Conservation (phyloP, 495 filamentous ascomycete species). For the Baudoinia panamericana region DNA sequence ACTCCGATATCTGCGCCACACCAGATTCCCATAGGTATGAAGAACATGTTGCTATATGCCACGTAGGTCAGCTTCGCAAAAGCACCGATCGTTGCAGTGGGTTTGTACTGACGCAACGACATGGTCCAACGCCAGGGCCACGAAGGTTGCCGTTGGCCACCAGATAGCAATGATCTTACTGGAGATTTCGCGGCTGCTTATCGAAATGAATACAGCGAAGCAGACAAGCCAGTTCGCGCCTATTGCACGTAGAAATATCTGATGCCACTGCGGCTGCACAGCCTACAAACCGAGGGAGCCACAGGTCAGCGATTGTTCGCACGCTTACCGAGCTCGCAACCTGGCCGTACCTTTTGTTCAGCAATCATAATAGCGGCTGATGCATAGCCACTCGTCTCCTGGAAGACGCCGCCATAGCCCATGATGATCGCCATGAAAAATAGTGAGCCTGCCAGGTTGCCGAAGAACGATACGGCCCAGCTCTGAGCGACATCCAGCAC, state of each 20-base stretch:
- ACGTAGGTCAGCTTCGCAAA: too few relatives aligned
- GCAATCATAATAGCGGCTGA: conserved; percentile 39
- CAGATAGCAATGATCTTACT: conserved; percentile 48
- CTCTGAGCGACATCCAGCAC: conserved; percentile 38
- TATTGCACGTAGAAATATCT: conserved; percentile 47
- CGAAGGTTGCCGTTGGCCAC: conserved; percentile 48
- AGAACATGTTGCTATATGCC: conserved; percentile 60
- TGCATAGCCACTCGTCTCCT: conserved; percentile 36
- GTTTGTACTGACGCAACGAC: too few relatives aligned
- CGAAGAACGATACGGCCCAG: conserved; percentile 46
- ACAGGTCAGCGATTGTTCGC: too few relatives aligned
- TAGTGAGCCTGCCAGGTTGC: conserved; percentile 46
- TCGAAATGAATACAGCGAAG: conserved; percentile 44
- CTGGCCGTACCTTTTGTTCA: conserved; percentile 39
- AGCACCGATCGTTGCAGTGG: too few relatives aligned
- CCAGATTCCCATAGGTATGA: conserved; percentile 46
- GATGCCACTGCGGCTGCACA: conserved; percentile 45
- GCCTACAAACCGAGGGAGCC: too few relatives aligned
- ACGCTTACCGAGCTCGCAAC: too few relatives aligned
- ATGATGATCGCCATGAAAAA: conserved; percentile 46
- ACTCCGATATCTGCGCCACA: conserved; percentile 39
- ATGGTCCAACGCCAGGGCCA: conserved; percentile 46
- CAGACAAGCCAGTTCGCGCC: conserved; percentile 53
- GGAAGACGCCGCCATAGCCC: conserved; percentile 47
- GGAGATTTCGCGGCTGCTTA: conserved; percentile 41